Base-by-base conservation (phyloP, 148 eudicot genomes). In the Gaultheria prostrata region DNA sequence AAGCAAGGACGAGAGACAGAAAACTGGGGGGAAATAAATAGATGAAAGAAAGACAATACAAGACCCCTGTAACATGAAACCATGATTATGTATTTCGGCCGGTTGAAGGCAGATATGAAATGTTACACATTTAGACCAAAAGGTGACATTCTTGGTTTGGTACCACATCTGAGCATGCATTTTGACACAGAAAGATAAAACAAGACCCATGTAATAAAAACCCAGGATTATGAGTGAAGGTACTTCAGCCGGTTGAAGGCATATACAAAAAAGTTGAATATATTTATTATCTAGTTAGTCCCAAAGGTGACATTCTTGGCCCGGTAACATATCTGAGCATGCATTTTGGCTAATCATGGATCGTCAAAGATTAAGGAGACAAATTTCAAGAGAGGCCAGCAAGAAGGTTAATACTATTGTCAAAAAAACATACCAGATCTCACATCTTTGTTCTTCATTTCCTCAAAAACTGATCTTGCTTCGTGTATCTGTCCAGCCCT, bases 401-500 rank as follows among this genome's bases (percentile, higher is more conserved):
- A 71, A 70, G 78, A 70, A 71, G 63, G 48, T 24, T 53, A 24
- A 11, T 24, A 56, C 8, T 35, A 53, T 56, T 32, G 26, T 10
- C 8, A 9, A 9, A 80, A 82, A 73, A 77, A 80, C 90, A 30
- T 85, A 91, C 98, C 95, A 76, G 95, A 90, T 89, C 84, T 95
- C 78, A 95, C 92, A 51, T 87, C 75, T 70, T 89, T 92, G 48
- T 82, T 86, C 83, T 85, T 89, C 93, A 95, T 94, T 81, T 87
- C 94, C 46, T 89, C 89, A 80, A 92, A 94, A 86, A 91, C 86
- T 83, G 87, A 87, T 85, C 90, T 93, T 33, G 98, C 96, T 87
- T 95, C 96, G 72, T 79, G 80, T 30, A 92, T 77, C 79, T 93
- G 88, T 77, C 98, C 98, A 83, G 96, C 87, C 86, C 94, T 95